Percentiles rank a stretch among this genome's conserved stretches.
Evolutionary conservation across 352 stramenopile species (phyloP).

Genomic region (Phytopythium litorale): DNA sequence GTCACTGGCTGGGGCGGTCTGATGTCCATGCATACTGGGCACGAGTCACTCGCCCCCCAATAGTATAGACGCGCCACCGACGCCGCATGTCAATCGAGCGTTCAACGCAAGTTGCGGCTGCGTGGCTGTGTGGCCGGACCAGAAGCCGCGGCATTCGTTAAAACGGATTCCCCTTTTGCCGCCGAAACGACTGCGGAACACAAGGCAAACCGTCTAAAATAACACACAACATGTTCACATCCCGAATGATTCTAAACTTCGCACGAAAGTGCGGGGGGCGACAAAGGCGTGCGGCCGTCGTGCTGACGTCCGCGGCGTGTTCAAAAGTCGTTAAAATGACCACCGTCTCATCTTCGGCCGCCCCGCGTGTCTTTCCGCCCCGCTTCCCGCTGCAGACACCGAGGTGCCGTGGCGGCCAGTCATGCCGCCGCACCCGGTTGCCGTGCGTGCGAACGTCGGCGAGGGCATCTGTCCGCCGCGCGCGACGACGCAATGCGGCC

Average conservation of each 20-base stretch:
- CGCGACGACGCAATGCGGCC: too few species aligned
- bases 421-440: background rate
- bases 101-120: background rate
- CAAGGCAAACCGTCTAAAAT: too few species aligned
- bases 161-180: too few species aligned
- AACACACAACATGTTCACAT: too few species aligned
- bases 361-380: background rate
- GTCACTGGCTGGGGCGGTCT: background rate
- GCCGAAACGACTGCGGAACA: too few species aligned
- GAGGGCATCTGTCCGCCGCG: background rate
- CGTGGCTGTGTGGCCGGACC: slow-evolving; percentile 1
- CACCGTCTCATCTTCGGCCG: background rate
- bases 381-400: background rate
- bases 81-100: too few species aligned
- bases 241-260: background rate
- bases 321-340: background rate
- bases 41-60: background rate
- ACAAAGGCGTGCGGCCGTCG: slow-evolving; percentile 1
- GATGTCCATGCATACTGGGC: background rate
- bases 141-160: background rate
- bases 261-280: too few species aligned
- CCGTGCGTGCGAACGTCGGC: too few species aligned
- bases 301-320: background rate
- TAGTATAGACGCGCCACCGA: background rate
- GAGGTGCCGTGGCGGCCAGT: background rate